phyloP scores from a whole-genome alignment of 768 basidiomycete genomes.

The Rhodosporidiobolus odoratus region DNA sequence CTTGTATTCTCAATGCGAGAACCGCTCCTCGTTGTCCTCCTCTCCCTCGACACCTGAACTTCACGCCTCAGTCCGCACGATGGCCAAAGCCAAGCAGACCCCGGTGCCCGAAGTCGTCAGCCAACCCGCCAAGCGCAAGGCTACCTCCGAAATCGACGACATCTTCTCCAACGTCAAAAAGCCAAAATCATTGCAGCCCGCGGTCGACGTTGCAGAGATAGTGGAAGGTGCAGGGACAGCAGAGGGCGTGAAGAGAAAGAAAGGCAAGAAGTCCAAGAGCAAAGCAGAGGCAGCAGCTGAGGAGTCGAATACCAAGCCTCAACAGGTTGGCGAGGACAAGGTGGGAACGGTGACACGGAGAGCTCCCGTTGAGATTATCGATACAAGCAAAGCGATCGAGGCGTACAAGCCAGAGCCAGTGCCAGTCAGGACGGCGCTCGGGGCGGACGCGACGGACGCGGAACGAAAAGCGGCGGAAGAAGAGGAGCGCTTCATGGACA shows the following conservation, averaged over 20 bases:
- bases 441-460: slow-evolving; percentile 19
- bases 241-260: not conserved
- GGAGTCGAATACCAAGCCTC: not conserved
- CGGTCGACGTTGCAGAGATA: not conserved
- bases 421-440: not conserved
- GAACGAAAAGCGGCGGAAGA: slow-evolving; percentile 29
- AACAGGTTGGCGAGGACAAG: not conserved
- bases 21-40: too few relatives aligned
- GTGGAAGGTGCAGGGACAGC: not conserved
- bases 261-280: slow-evolving; percentile 10
- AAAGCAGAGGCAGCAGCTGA: not conserved
- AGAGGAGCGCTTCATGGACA: slow-evolving; percentile 36
- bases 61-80: too few relatives aligned
- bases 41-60: too few relatives aligned
- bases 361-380: slow-evolving; percentile 26
- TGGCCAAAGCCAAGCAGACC: too few relatives aligned
- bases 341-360: not conserved
- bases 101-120: too few relatives aligned
- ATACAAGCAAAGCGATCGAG: slow-evolving; percentile 30
- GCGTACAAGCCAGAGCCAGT: slow-evolving; percentile 16
- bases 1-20: too few relatives aligned
- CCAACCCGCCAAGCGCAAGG: slow-evolving; percentile 6
- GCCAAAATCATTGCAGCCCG: slow-evolving; percentile 17
- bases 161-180: slow-evolving; percentile 29
- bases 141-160: slow-evolving; percentile 36